Evolutionary conservation across 1,284 basidiomycete species (phyloP), one percentile per base, ranked within the genome.

Genomic region (Ustilago sp.): DNA sequence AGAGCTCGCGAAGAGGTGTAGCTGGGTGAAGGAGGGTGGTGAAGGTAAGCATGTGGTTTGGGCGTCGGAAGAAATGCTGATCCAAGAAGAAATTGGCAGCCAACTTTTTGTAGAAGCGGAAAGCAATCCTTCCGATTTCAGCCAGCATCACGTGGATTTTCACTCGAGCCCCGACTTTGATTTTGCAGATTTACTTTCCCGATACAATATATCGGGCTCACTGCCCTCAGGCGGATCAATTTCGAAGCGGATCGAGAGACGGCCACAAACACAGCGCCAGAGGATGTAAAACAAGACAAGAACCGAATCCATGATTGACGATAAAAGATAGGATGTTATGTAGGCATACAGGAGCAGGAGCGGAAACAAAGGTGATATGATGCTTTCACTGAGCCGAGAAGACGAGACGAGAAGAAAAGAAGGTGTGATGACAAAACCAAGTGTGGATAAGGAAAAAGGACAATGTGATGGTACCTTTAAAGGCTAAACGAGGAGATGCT

Each of bases 121-220:
- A 19, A 45, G 43, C 17, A 8, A 45, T 39, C 23, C 34, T 63
- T 63, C 67, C 62, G 61, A 69, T 38, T 60, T 58, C 47, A 31
- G 60, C 43, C 50, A 38, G 17, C 62, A 61, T 70, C 68, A 70
- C 68, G 63, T 70, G 68, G 68, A 58, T 57, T 28, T 36, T 17
- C 15, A 9, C 41, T 36, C n/a, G 15, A 8, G 38, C 1, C 62
- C 62, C 55, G 62, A 64, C 59, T 12, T 28, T 28, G 23, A 28
- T 28, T 28, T 28, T 28, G 2, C 23, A 28, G 23, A 28, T 28
- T 28, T 28, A 28, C 35, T 11, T 19, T 13, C 53, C 7, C 31
- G 38, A 39, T 39, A 39, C 38, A 39, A 39, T 5, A 39, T 17
- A 39, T 39, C 47, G 47, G 47, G 17, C 19, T 28, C 23, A 28